Percentiles rank a stretch among this genome's conserved stretches.
Conservation (phyloP, 2,329 filamentous ascomycete genomes). For the Ilyonectria destructans region DNA sequence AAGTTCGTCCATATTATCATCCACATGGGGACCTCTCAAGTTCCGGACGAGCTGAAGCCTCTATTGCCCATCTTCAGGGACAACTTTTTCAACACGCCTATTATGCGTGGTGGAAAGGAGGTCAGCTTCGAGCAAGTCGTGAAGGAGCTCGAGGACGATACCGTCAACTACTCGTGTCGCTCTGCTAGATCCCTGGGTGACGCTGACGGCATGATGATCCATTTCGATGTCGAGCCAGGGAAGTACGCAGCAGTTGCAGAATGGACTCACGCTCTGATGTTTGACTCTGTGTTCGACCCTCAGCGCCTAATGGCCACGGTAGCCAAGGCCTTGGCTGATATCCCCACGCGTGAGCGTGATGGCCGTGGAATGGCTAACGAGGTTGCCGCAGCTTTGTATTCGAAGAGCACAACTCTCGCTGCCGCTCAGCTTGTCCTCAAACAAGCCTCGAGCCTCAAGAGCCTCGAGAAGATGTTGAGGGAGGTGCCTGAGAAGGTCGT, state of each 20-base stretch:
- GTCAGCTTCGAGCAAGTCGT: conserved; percentile 95
- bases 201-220: conserved; percentile 84
- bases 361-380: conserved; percentile 79
- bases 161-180: conserved; percentile 85
- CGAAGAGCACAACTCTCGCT: conserved; percentile 81
- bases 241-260: conserved; percentile 88
- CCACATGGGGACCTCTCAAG: conserved; percentile 86
- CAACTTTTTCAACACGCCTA: conserved; percentile 95
- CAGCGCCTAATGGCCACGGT: conserved; percentile 75
- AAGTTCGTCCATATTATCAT: conserved; percentile 92
- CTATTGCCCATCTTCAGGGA: conserved; percentile 88
- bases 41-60: conserved; percentile 89
- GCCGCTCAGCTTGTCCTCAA: conserved; percentile 88
- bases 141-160: conserved; percentile 91
- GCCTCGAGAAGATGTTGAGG: conserved; percentile 85
- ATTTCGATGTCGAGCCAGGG: conserved; percentile 88
- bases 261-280: conserved; percentile 90
- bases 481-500: conserved; percentile 84
- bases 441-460: conserved; percentile 89
- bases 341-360: conserved; percentile 92
- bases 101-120: conserved; percentile 81
- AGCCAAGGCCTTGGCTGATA: conserved; percentile 90
- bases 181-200: conserved; percentile 80
- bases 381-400: conserved; percentile 84
- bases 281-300: conserved; percentile 89